A percentile compares a stretch with the other conserved stretches of the same genome.
Conservation (phyloP, 1,284 basidiomycete genomes). For the Moesziomyces parantarcticus region DNA sequence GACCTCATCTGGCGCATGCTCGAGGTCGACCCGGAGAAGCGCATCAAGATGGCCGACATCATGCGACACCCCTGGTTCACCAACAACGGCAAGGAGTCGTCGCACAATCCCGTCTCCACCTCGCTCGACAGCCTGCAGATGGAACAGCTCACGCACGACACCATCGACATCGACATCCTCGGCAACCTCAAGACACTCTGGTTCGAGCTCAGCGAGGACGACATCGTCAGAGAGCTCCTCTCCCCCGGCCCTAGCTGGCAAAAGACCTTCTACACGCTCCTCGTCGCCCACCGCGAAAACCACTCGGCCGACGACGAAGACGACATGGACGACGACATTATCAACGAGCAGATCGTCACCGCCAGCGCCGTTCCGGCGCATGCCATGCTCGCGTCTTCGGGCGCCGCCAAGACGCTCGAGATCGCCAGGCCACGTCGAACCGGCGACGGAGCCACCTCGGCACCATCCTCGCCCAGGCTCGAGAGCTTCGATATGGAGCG, state of each 20-base stretch:
- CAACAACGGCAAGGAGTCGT: slow-evolving; percentile 71
- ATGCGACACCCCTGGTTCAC: slow-evolving; percentile 88
- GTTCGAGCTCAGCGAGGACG: slow-evolving; percentile 69
- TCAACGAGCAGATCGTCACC: slow-evolving; percentile 40
- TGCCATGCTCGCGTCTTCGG: slow-evolving; percentile 23
- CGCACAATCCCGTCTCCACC: slow-evolving; percentile 60
- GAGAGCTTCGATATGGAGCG: slow-evolving; percentile 43
- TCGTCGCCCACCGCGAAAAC: slow-evolving; percentile 64
- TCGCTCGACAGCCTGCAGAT: slow-evolving; percentile 67
- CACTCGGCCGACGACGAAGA: slow-evolving; percentile 65
- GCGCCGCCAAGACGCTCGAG: slow-evolving; percentile 31
- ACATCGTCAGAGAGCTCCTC: slow-evolving; percentile 54
- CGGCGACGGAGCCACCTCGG: slow-evolving; percentile 22
- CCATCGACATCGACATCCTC: slow-evolving; percentile 88
- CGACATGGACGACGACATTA: slow-evolving; percentile 50
- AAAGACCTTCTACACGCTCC: slow-evolving; percentile 66
- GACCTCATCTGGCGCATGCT: slow-evolving; percentile 90
- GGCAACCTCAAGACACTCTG: slow-evolving; percentile 90
- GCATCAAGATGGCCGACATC: slow-evolving; percentile 90
- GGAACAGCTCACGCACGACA: slow-evolving; percentile 55
- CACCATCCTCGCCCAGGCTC: slow-evolving; percentile 34
- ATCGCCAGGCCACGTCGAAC: slow-evolving; percentile 44
- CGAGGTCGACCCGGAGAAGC: slow-evolving; percentile 79
- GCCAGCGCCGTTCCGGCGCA: slow-evolving; percentile 30
- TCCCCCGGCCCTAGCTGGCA: slow-evolving; percentile 62